Base-by-base conservation (phyloP, 139 green algal species). In the Limnomonas spitsbergensis region DNA sequence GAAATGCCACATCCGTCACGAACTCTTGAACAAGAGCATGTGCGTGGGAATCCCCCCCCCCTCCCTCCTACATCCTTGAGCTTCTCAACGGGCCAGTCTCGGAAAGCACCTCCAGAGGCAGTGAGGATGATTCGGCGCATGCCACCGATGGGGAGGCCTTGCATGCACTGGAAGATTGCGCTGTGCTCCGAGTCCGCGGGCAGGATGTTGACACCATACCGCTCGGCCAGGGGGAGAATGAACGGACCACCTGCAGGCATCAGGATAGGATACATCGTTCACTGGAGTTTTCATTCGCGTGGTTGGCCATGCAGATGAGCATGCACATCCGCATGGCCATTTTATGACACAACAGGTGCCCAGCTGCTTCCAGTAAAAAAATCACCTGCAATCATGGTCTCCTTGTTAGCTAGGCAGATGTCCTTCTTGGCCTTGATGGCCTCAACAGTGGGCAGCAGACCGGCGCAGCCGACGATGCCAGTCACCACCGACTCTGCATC, bases 401-500 rank as follows among this genome's bases (percentile, higher is more conserved):
- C 70, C 70, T 99, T 99, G 91, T 99, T 99, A 53, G 96, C 96
- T 67, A 99, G 86, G 87, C 94, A 98, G 82, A 99, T 99, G 83
- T 99, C 93, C 87, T 99, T 99, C 56, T 76, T 79, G 38, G 84
- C 86, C 83, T 97, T 88, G 80, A 99, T 99, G 69, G 96, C 96
- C 4, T 93, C 95, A 24, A 97, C 92, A 2, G 96, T 99, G 53
- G 96, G 96, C 76, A 93, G 84, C 74, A 99, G 87, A 1, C 96
- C 96, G 40, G 96, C 96, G 80, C 96, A 99, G 20, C 96, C 96
- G 35, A 98, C 96, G 52, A 99, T 98, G 78, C 96, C 95, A 1
- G 94, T 78, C 31, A 78, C 73, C 31, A 78, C 73, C 3, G 73
- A 27, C 66, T 88, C 83, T 27, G 83, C 83, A 3, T 81, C 53